Evolutionary conservation across 805 yeast genomes (phyloP).

Genomic region (Allodekkera sacchari): DNA sequence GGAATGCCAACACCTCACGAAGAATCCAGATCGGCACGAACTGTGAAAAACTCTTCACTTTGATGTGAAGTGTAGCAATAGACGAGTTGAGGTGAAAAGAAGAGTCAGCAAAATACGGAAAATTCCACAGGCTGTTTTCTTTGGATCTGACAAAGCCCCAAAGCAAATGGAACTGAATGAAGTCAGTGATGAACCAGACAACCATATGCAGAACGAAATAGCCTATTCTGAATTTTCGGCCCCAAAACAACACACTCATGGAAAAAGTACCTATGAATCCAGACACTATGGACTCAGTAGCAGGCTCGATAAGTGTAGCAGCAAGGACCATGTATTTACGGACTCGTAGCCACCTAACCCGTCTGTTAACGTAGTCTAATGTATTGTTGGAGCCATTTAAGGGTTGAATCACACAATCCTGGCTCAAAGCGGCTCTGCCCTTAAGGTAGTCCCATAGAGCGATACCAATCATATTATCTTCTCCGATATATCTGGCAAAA

Average conservation of each 20-base stretch:
- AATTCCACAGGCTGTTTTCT: not conserved
- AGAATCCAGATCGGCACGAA: constrained; percentile 47
- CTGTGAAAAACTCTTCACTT: constrained; percentile 9
- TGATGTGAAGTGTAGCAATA: no score
- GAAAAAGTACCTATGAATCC: constrained; percentile 62
- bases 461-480: constrained; percentile 87
- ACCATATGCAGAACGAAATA: constrained; percentile 45
- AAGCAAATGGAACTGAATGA: constrained; percentile 43
- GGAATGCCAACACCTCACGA: constrained; percentile 70
- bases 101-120: constrained; percentile 15
- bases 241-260: constrained; percentile 35
- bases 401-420: constrained; percentile 77
- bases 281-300: constrained; percentile 67
- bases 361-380: constrained; percentile 53
- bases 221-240: constrained; percentile 20
- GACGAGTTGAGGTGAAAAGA: no score
- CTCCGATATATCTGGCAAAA: constrained; percentile 80
- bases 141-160: constrained; percentile 16
- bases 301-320: constrained; percentile 80
- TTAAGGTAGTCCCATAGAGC: constrained; percentile 65
- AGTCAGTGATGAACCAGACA: constrained; percentile 62
- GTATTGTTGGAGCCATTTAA: constrained; percentile 31
- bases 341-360: constrained; percentile 81
- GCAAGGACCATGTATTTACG: constrained; percentile 80
- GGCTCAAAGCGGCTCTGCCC: constrained; percentile 69